Evolutionary conservation across 331 rosid genomes (phyloP), one percentile per base, ranked within the genome.

Genomic region (Rosa hybrid): DNA sequence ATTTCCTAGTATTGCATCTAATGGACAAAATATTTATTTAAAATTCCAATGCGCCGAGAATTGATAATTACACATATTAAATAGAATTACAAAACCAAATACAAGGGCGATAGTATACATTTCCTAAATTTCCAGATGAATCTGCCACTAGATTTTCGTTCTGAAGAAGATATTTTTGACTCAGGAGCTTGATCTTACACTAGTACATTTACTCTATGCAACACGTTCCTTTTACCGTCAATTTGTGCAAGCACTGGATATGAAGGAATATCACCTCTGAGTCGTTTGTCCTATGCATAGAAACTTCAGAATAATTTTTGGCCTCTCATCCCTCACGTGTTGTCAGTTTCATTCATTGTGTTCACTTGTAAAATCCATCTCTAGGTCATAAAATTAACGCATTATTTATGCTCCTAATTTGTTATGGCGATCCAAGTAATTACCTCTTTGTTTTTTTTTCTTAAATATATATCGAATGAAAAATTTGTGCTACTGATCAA

Each of bases 241-340:
- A 1, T 59, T 59, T 59, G 34, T 59, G 34, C 23, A 10, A n/a
- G 30, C 65, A 6, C 7, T 59, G 38, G 65, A 59, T 59, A 59
- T 25, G 41, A 25, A 62, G 41, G 68, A 62, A 62, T 62, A 62
- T 62, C 68, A 62, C 68, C 70, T 34, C 70, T 64, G 14, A 34
- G 44, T 27, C 21, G n/a, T 76, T 76, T 76, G 46, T 62, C 60
- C 45, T 23, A 23, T 1, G 57, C 44, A 21, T 42, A 20, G 16
- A 18, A 42, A 42, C 25, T n/a, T 7, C 34, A 18, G 59, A 62
- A 76, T 30, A 14, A 39, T 45, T 17, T 76, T 62, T 62, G 57
- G 56, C 71, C 46, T 53, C 17, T 54, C 39, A 68, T 18, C 20
- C 51, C 60, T 62, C 80, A 27, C 44, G 60, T 76, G 60, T 76